Base-by-base conservation (phyloP, 2,329 filamentous ascomycete genomes). In the Alternaria infectoria region DNA sequence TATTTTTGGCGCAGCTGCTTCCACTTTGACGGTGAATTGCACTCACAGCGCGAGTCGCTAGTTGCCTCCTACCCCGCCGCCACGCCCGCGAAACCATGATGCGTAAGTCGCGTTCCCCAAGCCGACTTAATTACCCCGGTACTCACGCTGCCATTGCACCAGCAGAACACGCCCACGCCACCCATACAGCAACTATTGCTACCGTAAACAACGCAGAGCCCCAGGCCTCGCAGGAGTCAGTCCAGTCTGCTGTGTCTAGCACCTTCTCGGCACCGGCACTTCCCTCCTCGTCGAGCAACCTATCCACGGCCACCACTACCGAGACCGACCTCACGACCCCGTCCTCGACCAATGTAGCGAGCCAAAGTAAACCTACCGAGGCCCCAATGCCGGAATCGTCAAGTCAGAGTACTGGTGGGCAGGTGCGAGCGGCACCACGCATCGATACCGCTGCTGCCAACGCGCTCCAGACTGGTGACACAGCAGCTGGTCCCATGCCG, bases 381-480 rank as follows among this genome's bases (percentile, higher is more conserved):
- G 64, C 63, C 23, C 54, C 67, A 32, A 64, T 70, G 54, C 63
- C 69, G 13, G 56, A 54, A 13, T 71, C 89, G 51, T 80, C 87
- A 15, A 85, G 86, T 63, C 79, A 89, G n/a, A 81, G 30, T 84
- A 86, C 75, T 81, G 85, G 59, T 67, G 70, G 62, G 25, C 74
- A 65, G 59, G 63, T 61, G 61, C 62, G 63, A 65, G 44, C 66
- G 40, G 61, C 63, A 56, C 62, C 69, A 28, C 69, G 65, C 62
- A 71, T 76, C 68, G 70, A 76, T 50, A 70, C 68, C 50, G 60
- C 61, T 56, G 66, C 68, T 49, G 70, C 67, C 51, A 77, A 73
- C 64, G 67, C 67, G 64, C 61, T 60, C 69, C 74, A 65, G 70
- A 67, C 67, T 52, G 70, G 70, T 73, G 65, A 71, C 73, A 76